These are phyloP conservation scores for Paecilomyces niveus DNA, from an alignment of 2,329 filamentous ascomycete species.

Conservation along the genomic window DNA sequence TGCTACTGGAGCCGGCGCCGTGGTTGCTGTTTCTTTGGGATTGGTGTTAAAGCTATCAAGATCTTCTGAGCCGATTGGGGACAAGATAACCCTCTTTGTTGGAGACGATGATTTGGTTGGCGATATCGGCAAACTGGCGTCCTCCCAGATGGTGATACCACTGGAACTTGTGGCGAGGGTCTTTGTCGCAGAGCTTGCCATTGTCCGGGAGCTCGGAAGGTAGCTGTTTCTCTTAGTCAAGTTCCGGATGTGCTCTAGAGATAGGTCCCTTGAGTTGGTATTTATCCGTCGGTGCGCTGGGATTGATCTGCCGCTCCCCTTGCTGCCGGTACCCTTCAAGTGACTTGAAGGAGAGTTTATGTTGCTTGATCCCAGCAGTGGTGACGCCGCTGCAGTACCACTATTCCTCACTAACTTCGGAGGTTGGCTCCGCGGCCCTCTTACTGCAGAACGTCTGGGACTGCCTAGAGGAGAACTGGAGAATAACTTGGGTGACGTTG, in stretches of 20 bases:
- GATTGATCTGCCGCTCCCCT: conserved; percentile 20
- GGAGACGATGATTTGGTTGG: background rate
- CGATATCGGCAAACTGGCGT: conserved; percentile 9
- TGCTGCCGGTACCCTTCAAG: conserved; percentile 5
- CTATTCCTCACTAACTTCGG: conserved; percentile 13
- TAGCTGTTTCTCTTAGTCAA: conserved; percentile 6
- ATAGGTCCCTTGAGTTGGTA: conserved; percentile 11
- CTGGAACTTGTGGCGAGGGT: conserved; percentile 12
- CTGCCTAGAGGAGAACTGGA: conserved; percentile 21
- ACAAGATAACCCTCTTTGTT: background rate
- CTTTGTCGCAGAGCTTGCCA: conserved; percentile 6
- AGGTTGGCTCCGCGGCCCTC: conserved; percentile 27
- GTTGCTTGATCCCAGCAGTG: background rate
- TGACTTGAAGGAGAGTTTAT: conserved; percentile 1
- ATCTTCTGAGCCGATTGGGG: background rate
- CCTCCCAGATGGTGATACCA: conserved; percentile 33
- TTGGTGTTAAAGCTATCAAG: background rate
- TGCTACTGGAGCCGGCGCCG: background rate
- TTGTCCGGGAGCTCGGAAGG: conserved; percentile 1
- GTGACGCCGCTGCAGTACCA: conserved; percentile 3
- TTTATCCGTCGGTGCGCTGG: conserved; percentile 19
- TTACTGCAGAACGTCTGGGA: conserved; percentile 24
- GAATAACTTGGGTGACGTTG: conserved; percentile 14
- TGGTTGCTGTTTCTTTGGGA: background rate
- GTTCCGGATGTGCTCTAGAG: conserved; percentile 6